These are phyloP conservation scores for Ettlia oleoabundans DNA, from an alignment of 139 green algal species.

Conservation along the genomic window DNA sequence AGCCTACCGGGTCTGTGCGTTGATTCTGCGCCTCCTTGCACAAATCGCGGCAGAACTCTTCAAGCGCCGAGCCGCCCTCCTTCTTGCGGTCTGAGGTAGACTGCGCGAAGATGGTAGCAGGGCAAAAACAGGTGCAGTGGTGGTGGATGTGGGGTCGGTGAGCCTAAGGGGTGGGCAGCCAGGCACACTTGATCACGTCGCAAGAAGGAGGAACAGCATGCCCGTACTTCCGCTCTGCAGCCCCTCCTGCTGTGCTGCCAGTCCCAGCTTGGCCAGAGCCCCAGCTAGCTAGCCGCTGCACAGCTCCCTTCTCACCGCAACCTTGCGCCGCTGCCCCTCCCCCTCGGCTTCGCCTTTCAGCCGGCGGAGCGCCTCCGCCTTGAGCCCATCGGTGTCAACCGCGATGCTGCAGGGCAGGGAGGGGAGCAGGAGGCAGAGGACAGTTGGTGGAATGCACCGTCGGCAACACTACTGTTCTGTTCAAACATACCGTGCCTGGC, in stretches of 20 bases:
- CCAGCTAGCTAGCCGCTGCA: too few species aligned
- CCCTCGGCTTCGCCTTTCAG: conserved; percentile 70
- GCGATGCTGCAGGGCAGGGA: conserved; percentile 42
- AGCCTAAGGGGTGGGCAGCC: too few species aligned
- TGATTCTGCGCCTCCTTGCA: conserved; percentile 72
- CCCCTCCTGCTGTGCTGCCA: too few species aligned
- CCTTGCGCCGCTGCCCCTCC: conserved; percentile 42
- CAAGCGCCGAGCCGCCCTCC: conserved; percentile 65
- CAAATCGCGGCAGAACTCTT: conserved; percentile 93
- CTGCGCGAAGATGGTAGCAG: background rate
- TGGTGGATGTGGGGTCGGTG: too few species aligned
- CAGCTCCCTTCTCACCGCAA: conserved; percentile 31
- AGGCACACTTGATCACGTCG: too few species aligned
- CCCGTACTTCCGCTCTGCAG: too few species aligned
- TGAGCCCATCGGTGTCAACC: conserved; percentile 60
- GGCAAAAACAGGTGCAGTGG: too few species aligned
- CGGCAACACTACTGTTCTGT: too few species aligned
- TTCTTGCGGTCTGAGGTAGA: conserved; percentile 27
- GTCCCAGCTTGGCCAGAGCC: too few species aligned
- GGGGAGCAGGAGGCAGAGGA: background rate
- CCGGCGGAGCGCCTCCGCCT: conserved; percentile 57
- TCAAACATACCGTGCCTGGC: too few species aligned
- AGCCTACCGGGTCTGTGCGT: conserved; percentile 91
- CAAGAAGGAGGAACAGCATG: too few species aligned
- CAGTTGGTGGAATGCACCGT: background rate